Conservation (phyloP, 345 rosid species). For the Camelina hispida region DNA sequence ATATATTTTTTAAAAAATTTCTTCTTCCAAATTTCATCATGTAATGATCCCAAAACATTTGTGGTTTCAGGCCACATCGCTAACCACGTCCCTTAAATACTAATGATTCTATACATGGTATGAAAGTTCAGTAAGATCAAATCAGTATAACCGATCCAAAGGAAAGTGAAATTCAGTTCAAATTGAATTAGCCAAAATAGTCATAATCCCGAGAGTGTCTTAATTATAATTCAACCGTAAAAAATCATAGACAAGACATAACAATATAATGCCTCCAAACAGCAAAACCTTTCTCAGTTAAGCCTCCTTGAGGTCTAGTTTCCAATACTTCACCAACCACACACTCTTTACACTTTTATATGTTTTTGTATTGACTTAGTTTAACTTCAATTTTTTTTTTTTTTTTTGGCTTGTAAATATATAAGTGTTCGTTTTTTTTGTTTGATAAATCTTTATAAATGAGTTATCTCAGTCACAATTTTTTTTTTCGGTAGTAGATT, state of each 20-base stretch:
- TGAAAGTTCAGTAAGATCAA: neutral
- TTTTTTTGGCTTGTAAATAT: neutral
- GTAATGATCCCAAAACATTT: no score
- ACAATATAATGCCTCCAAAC: neutral
- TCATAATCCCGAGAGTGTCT: neutral
- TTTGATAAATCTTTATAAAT: neutral
- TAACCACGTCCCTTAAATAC: no score
- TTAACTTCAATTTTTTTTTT: neutral
- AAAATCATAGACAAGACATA: neutral
- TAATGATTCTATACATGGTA: neutral
- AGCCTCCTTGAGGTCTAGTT: slow-evolving; percentile 8
- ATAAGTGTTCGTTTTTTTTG: no score
- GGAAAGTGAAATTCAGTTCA: neutral
- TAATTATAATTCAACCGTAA: neutral
- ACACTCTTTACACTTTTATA: neutral
- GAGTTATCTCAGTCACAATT: neutral
- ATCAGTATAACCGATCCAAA: neutral
- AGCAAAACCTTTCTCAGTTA: neutral
- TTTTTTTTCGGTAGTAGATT: neutral
- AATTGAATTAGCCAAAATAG: neutral
- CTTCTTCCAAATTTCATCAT: no score
- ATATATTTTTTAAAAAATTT: neutral
- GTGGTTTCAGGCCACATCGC: no score
- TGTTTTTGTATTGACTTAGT: neutral
- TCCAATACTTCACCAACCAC: slow-evolving; percentile 19